A percentile compares a stretch with the other conserved stretches of the same genome.
Evolutionary conservation across 352 stramenopile species (phyloP).

Genomic region (Pythium monospermum): DNA sequence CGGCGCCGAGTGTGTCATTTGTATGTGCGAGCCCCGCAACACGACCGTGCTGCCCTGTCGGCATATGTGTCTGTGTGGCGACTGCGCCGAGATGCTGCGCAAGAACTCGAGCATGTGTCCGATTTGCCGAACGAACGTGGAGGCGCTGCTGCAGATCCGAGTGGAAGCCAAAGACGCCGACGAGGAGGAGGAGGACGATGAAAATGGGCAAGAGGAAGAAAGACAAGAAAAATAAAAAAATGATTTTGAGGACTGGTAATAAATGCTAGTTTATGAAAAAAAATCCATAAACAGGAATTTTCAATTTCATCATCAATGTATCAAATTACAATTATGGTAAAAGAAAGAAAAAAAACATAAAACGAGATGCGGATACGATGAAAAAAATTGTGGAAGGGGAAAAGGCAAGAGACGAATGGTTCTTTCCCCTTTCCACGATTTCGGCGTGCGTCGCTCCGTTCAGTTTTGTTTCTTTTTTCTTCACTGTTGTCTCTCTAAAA

Average conservation of each 20-base stretch:
- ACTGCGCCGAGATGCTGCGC: slow-evolving; percentile 72
- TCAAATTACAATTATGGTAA: too few relatives aligned
- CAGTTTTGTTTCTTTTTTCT: too few relatives aligned
- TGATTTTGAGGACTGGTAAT: not conserved
- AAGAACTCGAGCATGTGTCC: slow-evolving; percentile 72
- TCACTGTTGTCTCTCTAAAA: too few relatives aligned
- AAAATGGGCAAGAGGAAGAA: slow-evolving; percentile 6
- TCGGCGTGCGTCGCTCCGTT: too few relatives aligned
- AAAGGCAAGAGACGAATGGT: too few relatives aligned
- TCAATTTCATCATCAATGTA: too few relatives aligned
- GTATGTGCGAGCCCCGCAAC: slow-evolving; percentile 72
- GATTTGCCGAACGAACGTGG: slow-evolving; percentile 73
- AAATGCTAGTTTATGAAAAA: slow-evolving; percentile 3
- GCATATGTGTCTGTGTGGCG: slow-evolving; percentile 83
- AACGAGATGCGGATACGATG: too few relatives aligned
- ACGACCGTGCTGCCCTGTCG: slow-evolving; percentile 81
- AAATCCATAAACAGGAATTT: too few relatives aligned
- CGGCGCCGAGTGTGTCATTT: slow-evolving; percentile 85
- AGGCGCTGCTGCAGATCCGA: slow-evolving; percentile 76
- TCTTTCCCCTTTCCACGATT: too few relatives aligned
- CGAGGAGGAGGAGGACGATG: slow-evolving; percentile 10
- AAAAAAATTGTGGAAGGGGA: too few relatives aligned
- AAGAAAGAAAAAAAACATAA: too few relatives aligned
- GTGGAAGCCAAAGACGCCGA: slow-evolving; percentile 43
- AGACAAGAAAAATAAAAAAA: not conserved